Percentiles rank a stretch among this genome's conserved stretches.
These are phyloP conservation scores for Linanthus parryae DNA, from an alignment of 148 eudicot genomes.

Conservation along the genomic window DNA sequence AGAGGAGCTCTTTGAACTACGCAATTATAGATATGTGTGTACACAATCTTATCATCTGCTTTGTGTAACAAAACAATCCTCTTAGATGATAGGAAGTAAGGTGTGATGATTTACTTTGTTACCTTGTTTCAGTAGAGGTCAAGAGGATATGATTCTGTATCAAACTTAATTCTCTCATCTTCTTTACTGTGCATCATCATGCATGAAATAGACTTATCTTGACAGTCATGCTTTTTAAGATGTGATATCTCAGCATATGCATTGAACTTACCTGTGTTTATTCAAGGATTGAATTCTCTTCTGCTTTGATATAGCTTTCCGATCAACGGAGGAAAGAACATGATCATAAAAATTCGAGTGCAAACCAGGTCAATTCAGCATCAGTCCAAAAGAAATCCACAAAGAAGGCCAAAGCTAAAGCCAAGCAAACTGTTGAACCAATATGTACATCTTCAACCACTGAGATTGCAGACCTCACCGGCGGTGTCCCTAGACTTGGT, in stretches of 20 bases:
- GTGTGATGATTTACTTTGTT: too few relatives aligned
- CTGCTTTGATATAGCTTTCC: slow-evolving; percentile 25
- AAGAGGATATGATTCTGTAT: too few relatives aligned
- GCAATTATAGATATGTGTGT: too few relatives aligned
- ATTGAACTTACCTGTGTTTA: background rate
- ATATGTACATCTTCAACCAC: slow-evolving; percentile 30
- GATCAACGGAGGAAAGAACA: slow-evolving; percentile 23
- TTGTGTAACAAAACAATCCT: too few relatives aligned
- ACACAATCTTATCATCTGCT: too few relatives aligned
- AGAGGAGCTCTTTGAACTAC: too few relatives aligned
- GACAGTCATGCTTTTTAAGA: too few relatives aligned
- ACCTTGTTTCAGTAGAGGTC: too few relatives aligned
- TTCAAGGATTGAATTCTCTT: slow-evolving; percentile 1
- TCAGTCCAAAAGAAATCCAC: slow-evolving; percentile 33
- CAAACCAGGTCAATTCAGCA: slow-evolving; percentile 24
- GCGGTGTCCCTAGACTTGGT: slow-evolving; percentile 20
- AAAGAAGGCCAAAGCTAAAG: slow-evolving; percentile 30
- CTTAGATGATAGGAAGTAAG: too few relatives aligned
- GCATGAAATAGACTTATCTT: background rate
- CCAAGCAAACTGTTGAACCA: slow-evolving; percentile 34
- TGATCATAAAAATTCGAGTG: slow-evolving; percentile 11
- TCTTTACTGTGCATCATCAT: background rate
- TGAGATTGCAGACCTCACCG: slow-evolving; percentile 27
- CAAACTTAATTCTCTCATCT: too few relatives aligned
- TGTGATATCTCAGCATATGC: background rate